Evolutionary conservation across 148 eudicot species (phyloP).

Genomic region (Spergularia marina): DNA sequence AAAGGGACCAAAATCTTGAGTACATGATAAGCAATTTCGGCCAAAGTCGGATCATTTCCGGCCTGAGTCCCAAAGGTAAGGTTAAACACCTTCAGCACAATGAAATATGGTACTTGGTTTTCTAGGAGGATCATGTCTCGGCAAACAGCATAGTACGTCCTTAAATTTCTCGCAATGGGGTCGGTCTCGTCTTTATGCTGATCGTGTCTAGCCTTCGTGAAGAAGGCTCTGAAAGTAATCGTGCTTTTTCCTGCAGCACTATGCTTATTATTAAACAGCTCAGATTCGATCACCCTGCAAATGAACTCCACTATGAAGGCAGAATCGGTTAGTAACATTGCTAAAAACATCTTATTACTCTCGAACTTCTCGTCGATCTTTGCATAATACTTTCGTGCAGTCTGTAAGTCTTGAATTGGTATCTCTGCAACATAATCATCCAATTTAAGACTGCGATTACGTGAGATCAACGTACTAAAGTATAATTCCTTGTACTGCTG

Average conservation of each 20-base stretch:
- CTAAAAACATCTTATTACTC: neutral
- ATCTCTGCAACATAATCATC: neutral
- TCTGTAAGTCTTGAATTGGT: neutral
- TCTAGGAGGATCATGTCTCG: neutral
- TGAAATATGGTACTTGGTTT: neutral
- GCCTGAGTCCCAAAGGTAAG: neutral
- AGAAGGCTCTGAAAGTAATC: no score
- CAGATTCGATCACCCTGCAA: neutral
- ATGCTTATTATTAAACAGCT: no score
- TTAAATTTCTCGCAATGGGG: no score
- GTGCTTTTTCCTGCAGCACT: no score
- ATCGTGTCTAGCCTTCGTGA: no score
- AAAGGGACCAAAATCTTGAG: no score
- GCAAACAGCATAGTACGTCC: no score
- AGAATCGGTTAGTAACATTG: neutral
- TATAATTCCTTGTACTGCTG: neutral
- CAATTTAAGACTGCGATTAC: neutral
- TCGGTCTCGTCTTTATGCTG: no score
- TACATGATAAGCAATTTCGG: no score
- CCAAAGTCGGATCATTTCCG: neutral
- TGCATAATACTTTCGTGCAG: neutral
- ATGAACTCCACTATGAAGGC: neutral
- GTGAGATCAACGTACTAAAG: neutral
- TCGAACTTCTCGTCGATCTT: neutral
- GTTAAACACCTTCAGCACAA: neutral